phyloP scores from a whole-genome alignment of 805 yeast genomes.

The Metschnikowia bowlesiae region DNA sequence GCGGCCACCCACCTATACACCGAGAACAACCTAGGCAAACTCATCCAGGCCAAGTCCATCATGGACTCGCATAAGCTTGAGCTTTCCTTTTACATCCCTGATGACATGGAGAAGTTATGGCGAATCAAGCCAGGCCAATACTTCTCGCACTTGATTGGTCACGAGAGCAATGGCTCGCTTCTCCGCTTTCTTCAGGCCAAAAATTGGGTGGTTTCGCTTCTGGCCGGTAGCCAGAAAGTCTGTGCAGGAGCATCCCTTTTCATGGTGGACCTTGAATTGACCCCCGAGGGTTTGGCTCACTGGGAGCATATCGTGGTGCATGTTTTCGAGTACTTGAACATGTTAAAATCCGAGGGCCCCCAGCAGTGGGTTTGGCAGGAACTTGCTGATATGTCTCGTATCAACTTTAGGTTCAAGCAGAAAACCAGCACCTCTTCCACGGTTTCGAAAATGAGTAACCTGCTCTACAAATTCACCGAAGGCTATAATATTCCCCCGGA shows the following conservation, averaged over 20 bases:
- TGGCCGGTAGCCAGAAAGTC: conserved; percentile 65
- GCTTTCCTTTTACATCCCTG: conserved; percentile 70
- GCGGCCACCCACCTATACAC: conserved; percentile 44
- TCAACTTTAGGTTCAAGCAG: conserved; percentile 76
- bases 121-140: conserved; percentile 65
- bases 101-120: conserved; percentile 58
- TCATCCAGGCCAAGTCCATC: conserved; percentile 72
- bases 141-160: conserved; percentile 81
- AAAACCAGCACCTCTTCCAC: conserved; percentile 69
- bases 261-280: conserved; percentile 68
- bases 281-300: conserved; percentile 62
- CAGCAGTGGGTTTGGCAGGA: conserved; percentile 81
- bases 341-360: conserved; percentile 55
- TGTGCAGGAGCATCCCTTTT: conserved; percentile 67
- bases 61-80: conserved; percentile 71
- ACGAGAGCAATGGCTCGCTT: conserved; percentile 86
- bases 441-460: conserved; percentile 62
- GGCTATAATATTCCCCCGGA: conserved; percentile 54
- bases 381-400: conserved; percentile 58
- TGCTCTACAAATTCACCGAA: conserved; percentile 46
- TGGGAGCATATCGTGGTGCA: conserved; percentile 57
- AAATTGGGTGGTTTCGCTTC: conserved; percentile 77
- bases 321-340: conserved; percentile 68
- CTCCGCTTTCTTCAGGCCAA: conserved; percentile 59
- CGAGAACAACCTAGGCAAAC: conserved; percentile 43